Evolutionary conservation across 2,329 filamentous ascomycete species (phyloP), one percentile per base, ranked within the genome.

Genomic region (Mariannaea sp.): DNA sequence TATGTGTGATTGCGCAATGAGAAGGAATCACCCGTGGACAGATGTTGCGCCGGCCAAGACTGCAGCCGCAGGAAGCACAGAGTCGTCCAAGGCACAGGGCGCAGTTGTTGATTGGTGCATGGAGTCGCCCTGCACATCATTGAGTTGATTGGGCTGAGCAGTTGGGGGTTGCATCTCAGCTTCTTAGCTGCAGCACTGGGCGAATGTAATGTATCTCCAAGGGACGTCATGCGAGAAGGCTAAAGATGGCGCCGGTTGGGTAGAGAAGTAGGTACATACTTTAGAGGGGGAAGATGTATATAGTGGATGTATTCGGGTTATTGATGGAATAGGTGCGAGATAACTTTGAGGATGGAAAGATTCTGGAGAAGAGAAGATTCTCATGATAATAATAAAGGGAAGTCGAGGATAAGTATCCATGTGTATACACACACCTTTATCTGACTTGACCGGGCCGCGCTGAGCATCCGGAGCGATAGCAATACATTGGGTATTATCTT

Each of bases 101-200:
- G 19, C 42, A 39, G 49, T 38, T 24, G 27, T 45, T 56, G 49
- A 56, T 56, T 56, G 54, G 54, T 45, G 36, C 30, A 20, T 46
- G 47, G 40, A 24, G 16, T 27, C 32, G 51, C 45, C 16, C 32
- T 46, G 49, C 45, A 36, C 45, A 47, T 49, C 49, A 27, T 30
- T 40, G 29, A 43, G 35, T 5, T 26, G 52, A 56, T 56, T 56
- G 49, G 53, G 38, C 53, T 56, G 38, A 26, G 44, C n/a, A n/a
- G 12, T 29, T 29, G 26, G 7, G 26, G 26, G 26, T 12, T 33
- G 33, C 47, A 52, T 47, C 48, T 43, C 38, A 52, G 53, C 43
- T n/a, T n/a, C n/a, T 49, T 39, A 44, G 51, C 39, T 49, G 53
- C 43, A 45, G 43, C n/a, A n/a, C n/a, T 47, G 19, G 49, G 40